These are phyloP conservation scores for Penicillium oxalicum DNA, from an alignment of 2,329 filamentous ascomycete genomes.

Conservation along the genomic window DNA sequence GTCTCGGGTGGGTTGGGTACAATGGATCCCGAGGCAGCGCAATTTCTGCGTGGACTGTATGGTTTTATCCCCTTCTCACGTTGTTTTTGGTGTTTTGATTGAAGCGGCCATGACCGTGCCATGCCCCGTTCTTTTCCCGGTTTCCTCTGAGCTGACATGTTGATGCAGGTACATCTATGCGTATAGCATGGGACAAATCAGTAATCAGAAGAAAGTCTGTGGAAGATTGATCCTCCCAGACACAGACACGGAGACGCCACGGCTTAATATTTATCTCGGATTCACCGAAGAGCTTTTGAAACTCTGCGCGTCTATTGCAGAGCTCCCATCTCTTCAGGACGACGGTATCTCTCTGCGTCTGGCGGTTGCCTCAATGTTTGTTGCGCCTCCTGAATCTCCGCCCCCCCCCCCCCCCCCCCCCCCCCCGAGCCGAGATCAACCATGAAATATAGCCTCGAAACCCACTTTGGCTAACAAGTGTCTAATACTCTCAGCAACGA, in stretches of 20 bases:
- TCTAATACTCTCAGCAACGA: constrained; percentile 21
- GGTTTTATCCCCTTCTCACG: constrained; percentile 1
- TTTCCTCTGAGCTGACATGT: background rate
- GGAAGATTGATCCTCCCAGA: constrained; percentile 12
- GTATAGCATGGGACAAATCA: constrained; percentile 31
- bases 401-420: no score
- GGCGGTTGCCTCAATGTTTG: constrained; percentile 30
- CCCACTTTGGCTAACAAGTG: no score
- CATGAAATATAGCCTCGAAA: no score
- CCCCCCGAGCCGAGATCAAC: no score
- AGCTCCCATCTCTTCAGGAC: constrained; percentile 21
- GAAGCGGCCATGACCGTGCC: no score
- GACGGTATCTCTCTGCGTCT: constrained; percentile 20
- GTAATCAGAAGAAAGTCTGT: constrained; percentile 23
- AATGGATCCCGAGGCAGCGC: constrained; percentile 27
- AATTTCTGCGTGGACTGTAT: constrained; percentile 33
- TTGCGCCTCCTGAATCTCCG: constrained; percentile 6
- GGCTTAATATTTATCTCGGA: constrained; percentile 34
- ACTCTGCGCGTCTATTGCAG: constrained; percentile 29
- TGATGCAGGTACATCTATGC: constrained; percentile 29
- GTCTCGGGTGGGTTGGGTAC: constrained; percentile 27
- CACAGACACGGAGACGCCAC: constrained; percentile 22
- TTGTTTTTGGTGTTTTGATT: no score
- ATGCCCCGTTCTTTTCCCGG: no score
- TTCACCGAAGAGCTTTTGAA: constrained; percentile 35